Conservation (phyloP, 2,329 filamentous ascomycete genomes). For the Curvularia verruculosa region DNA sequence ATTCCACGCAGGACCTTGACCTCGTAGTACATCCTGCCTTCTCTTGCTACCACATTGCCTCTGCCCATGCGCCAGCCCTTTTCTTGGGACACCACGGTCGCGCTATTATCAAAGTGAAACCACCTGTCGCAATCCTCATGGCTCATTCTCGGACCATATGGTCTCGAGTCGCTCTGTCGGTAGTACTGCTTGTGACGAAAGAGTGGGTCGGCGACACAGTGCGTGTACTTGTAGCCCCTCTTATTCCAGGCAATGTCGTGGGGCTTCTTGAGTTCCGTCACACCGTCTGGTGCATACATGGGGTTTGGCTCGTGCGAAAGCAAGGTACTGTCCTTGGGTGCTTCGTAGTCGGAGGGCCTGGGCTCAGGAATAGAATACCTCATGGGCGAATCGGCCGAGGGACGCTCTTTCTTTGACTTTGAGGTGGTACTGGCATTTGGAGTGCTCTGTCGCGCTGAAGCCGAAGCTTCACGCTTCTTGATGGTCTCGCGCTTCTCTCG, state of each 20-base stretch:
- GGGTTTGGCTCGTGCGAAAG: constrained; percentile 55
- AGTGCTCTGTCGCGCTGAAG: constrained; percentile 46
- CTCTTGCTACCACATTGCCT: constrained; percentile 86
- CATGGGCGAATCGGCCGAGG: constrained; percentile 54
- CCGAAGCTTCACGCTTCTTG: constrained; percentile 59
- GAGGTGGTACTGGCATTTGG: constrained; percentile 49
- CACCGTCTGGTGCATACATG: constrained; percentile 51
- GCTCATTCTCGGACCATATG: constrained; percentile 83
- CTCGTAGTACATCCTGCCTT: constrained; percentile 94
- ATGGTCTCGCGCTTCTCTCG: constrained; percentile 60
- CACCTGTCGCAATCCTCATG: constrained; percentile 90
- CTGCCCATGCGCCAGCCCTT: constrained; percentile 92
- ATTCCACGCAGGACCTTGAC: constrained; percentile 85
- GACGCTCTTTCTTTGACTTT: constrained; percentile 47
- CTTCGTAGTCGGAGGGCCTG: constrained; percentile 55
- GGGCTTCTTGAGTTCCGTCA: constrained; percentile 55
- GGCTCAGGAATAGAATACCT: constrained; percentile 59
- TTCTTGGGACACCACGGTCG: constrained; percentile 80
- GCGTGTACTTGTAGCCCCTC: constrained; percentile 81
- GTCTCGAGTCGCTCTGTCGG: constrained; percentile 83
- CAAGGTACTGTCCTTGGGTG: constrained; percentile 56
- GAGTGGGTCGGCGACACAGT: constrained; percentile 85
- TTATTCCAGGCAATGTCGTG: constrained; percentile 67
- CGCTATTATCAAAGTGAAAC: constrained; percentile 78
- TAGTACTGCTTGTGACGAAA: constrained; percentile 90